These are phyloP conservation scores for Claviceps africana DNA, from an alignment of 2,329 filamentous ascomycete genomes.

Conservation along the genomic window DNA sequence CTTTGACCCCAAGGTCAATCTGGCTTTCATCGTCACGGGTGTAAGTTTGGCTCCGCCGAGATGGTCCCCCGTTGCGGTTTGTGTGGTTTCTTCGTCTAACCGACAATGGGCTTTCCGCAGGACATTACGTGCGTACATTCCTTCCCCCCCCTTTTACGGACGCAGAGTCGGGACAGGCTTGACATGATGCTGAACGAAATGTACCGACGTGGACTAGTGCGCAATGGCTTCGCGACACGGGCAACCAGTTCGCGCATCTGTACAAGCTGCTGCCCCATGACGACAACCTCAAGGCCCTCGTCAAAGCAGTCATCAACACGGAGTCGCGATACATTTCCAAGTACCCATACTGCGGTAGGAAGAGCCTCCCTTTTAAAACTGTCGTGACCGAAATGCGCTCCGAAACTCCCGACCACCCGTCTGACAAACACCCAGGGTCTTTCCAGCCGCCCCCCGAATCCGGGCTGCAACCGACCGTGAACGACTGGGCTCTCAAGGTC, in stretches of 20 bases:
- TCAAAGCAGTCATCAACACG: conserved; percentile 57
- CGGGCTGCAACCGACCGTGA: conserved; percentile 22
- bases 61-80: too few species aligned
- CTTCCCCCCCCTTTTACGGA: too few species aligned
- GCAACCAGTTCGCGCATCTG: conserved; percentile 60
- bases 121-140: conserved; percentile 13
- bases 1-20: conserved; percentile 49
- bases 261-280: conserved; percentile 40
- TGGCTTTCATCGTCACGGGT: conserved; percentile 70
- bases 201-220: conserved; percentile 11
- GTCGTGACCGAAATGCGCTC: too few species aligned
- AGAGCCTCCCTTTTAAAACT: too few species aligned
- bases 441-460: conserved; percentile 77
- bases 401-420: neutral
- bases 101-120: conserved; percentile 5
- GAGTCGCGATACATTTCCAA: conserved; percentile 54
- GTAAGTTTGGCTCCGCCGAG: conserved; percentile 58
- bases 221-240: conserved; percentile 69
- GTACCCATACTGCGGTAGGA: conserved; percentile 54
- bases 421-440: conserved; percentile 40
- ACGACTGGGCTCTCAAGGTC: conserved; percentile 12
- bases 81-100: too few species aligned
- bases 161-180: too few species aligned
- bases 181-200: neutral
- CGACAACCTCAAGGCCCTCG: conserved; percentile 51